These are phyloP conservation scores for Cryptosporidium xiaoi DNA, from an alignment of 169 alveolate species.

Conservation along the genomic window DNA sequence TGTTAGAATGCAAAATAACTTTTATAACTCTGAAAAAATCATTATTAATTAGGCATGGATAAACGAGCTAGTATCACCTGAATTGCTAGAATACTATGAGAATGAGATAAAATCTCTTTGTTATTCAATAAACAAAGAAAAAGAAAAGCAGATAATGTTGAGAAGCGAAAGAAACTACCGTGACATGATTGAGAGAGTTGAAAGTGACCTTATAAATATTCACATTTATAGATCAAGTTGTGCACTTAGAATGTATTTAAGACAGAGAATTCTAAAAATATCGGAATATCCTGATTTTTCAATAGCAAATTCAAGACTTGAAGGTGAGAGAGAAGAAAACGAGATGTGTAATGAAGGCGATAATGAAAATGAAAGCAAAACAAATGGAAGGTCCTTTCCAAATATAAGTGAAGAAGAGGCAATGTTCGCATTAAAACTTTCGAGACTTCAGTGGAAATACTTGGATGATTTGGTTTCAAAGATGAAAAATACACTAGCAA, in stretches of 20 bases:
- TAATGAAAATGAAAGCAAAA: too few species aligned
- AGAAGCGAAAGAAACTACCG: slow-evolving; percentile 11
- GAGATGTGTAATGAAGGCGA: background rate
- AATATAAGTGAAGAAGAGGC: slow-evolving; percentile 58
- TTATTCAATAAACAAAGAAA: slow-evolving; percentile 27
- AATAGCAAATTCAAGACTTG: slow-evolving; percentile 38
- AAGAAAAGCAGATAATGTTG: background rate
- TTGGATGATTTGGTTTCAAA: slow-evolving; percentile 32
- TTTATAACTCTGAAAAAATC: background rate
- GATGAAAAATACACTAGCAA: slow-evolving; percentile 56
- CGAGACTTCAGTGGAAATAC: slow-evolving; percentile 59
- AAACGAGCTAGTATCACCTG: slow-evolving; percentile 55
- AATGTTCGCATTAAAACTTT: slow-evolving; percentile 32
- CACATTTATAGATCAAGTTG: slow-evolving; percentile 31
- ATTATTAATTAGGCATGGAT: slow-evolving; percentile 28
- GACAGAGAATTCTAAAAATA: slow-evolving; percentile 53
- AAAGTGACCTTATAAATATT: slow-evolving; percentile 15
- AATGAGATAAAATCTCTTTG: slow-evolving; percentile 13
- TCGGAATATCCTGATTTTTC: slow-evolving; percentile 67
- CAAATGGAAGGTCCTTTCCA: background rate
- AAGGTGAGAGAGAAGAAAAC: background rate
- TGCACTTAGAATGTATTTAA: slow-evolving; percentile 54
- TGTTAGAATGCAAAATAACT: background rate
- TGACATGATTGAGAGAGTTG: slow-evolving; percentile 17
- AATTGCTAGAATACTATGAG: slow-evolving; percentile 32